Evolutionary conservation across 164 flowering plant species (phyloP).

Genomic region (Amborella trichopoda): DNA sequence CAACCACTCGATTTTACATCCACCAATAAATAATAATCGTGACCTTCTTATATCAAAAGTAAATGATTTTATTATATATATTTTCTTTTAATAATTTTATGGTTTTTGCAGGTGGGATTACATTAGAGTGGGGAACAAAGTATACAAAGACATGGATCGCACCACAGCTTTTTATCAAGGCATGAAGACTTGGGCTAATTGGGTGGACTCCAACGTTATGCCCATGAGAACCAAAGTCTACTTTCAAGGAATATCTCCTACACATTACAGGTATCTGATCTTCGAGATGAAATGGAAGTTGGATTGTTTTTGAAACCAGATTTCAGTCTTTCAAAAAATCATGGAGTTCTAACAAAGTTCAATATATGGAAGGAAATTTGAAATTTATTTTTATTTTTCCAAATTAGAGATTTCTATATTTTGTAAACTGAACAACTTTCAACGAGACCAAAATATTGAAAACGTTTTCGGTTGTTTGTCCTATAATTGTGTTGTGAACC

Average conservation of each 20-base stretch:
- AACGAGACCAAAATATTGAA: background rate
- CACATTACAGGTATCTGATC: constrained; percentile 44
- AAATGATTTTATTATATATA: no score
- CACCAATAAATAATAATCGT: no score
- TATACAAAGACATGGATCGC: constrained; percentile 66
- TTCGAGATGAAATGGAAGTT: background rate
- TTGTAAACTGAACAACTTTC: background rate
- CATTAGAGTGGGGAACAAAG: constrained; percentile 28
- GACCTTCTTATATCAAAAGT: no score
- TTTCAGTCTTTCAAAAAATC: background rate
- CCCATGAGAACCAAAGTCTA: constrained; percentile 56
- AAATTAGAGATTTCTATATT: background rate
- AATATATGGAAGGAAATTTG: background rate
- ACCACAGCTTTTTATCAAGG: constrained; percentile 56
- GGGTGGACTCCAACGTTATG: constrained; percentile 60
- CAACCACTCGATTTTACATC: no score
- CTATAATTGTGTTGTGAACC: background rate
- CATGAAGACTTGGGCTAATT: constrained; percentile 65
- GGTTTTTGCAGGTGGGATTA: constrained; percentile 61
- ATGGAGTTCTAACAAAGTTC: background rate
- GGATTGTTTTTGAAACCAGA: background rate
- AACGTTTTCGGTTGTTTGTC: background rate
- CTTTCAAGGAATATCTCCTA: constrained; percentile 88
- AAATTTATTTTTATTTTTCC: background rate
- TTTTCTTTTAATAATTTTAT: no score